Evolutionary conservation across 2,329 filamentous ascomycete genomes (phyloP), one percentile per base, ranked within the genome.

Genomic region (Hysterium pulicare): DNA sequence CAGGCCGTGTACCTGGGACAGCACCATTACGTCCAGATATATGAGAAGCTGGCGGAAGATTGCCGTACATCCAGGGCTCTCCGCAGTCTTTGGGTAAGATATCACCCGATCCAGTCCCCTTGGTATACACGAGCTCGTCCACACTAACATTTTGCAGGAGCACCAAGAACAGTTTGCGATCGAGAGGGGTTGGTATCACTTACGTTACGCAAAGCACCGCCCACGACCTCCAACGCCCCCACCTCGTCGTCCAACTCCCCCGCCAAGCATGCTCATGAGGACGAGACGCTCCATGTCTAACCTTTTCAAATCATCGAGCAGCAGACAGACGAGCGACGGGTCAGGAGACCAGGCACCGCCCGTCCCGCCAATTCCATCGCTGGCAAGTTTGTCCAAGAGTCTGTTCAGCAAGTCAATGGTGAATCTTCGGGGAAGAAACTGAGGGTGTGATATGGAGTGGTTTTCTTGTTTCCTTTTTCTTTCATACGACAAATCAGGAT

Each of bases 401-500:
- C 19, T 11, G 21, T 32, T 24, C 22, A 11, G 11, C 19, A 38
- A 13, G n/a, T 23, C 35, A 16, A 13, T 24, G 10, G 10, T n/a
- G n/a, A 24, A 23, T 9, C 16, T n/a, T 4, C 19, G 10, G 10
- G 21, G 28, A 24, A 9, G 28, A n/a, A n/a, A 15, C 4, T 17
- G 4, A 24, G 21, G 28, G 9, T 11, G 11, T 15, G 20, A 11
- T n/a, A 16, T 31, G 28, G 28, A 11, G 15, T 15, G 20, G 10
- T 15, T 21, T 21, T 24, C 11, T 23, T 24, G 21, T 24, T n/a
- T 13, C n/a, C 28, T 20, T 21, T 38, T 9, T 11, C 10, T n/a
- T 23, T 3, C 21, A n/a, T 5, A 2, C 72, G 77, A 41, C 55
- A 36, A 35, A 30, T 36, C 26, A 32, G 16, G 33, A 43, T 8